phyloP scores from a whole-genome alignment of 2,329 filamentous ascomycete genomes.

The Ascochyta clinopodiicola region DNA sequence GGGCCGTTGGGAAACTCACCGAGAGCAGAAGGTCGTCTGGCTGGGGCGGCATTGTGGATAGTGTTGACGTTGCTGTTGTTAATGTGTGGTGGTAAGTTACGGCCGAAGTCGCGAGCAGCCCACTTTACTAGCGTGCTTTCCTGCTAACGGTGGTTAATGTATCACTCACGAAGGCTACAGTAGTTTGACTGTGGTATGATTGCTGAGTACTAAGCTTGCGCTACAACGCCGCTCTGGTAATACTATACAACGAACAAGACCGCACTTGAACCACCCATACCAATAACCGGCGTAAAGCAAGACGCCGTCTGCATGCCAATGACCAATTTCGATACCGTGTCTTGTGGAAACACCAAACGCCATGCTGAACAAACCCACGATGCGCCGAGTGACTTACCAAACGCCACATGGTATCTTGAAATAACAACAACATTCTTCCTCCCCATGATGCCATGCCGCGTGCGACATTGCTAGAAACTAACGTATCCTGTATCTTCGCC shows the following conservation, averaged over 20 bases:
- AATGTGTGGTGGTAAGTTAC: not conserved
- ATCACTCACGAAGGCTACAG: not conserved
- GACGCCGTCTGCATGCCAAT: constrained; percentile 13
- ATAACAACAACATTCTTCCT: not conserved
- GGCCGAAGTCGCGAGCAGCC: not conserved
- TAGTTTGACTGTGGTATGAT: not conserved
- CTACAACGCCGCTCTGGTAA: constrained; percentile 7
- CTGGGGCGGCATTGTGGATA: constrained; percentile 26
- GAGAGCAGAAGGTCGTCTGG: constrained; percentile 38
- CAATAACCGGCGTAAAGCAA: constrained; percentile 4
- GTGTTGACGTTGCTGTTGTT: not conserved
- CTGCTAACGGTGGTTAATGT: not conserved
- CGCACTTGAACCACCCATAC: not conserved
- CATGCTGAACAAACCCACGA: constrained; percentile 6
- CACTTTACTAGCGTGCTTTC: constrained; percentile 6
- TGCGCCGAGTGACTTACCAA: constrained; percentile 8
- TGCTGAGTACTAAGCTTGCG: not conserved
- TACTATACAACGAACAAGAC: constrained; percentile 8
- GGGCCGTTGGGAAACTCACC: constrained; percentile 20
- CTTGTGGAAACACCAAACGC: constrained; percentile 20
- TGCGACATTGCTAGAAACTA: constrained; percentile 36
- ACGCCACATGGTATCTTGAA: constrained; percentile 5
- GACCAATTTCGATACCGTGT: constrained; percentile 17
- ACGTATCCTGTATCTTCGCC: constrained; percentile 48
- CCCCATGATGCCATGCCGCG: not conserved